These are phyloP conservation scores for Ophiostoma angusticollis DNA, from an alignment of 2,329 filamentous ascomycete species.

Conservation along the genomic window DNA sequence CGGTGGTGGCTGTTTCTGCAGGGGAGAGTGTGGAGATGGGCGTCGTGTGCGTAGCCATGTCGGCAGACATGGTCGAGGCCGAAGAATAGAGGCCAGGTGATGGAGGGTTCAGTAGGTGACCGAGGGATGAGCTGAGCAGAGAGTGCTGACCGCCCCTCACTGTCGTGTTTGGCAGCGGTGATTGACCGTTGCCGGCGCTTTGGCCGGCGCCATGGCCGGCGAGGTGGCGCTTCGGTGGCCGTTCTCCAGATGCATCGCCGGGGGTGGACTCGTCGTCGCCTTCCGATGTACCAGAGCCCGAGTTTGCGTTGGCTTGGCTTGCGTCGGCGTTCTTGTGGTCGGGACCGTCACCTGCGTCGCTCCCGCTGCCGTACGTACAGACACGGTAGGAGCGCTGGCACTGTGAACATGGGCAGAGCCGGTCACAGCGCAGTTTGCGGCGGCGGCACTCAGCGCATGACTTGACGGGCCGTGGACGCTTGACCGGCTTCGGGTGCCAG, in stretches of 20 bases:
- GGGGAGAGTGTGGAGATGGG: background rate
- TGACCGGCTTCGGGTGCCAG: conserved; percentile 27
- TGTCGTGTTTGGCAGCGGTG: conserved; percentile 10
- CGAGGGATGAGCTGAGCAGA: conserved; percentile 11
- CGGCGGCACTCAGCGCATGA: conserved; percentile 45
- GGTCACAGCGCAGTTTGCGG: conserved; percentile 44
- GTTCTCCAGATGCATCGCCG: conserved; percentile 12
- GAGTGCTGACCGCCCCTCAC: conserved; percentile 1
- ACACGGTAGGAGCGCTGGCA: conserved; percentile 43
- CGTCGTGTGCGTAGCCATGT: background rate
- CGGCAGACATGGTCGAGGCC: conserved; percentile 1
- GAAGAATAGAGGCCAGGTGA: conserved; percentile 2
- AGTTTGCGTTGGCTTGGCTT: conserved; percentile 34
- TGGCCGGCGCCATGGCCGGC: conserved; percentile 10
- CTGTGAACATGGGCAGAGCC: conserved; percentile 42
- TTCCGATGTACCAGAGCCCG: conserved; percentile 17
- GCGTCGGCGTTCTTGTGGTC: conserved; percentile 25
- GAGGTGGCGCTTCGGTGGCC: conserved; percentile 27
- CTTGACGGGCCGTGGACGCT: conserved; percentile 41
- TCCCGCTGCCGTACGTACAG: conserved; percentile 37
- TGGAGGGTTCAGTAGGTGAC: conserved; percentile 12
- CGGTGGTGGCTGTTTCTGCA: background rate
- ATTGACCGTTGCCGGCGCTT: conserved; percentile 13
- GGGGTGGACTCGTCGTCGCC: conserved; percentile 11
- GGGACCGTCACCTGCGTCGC: conserved; percentile 26